These are phyloP conservation scores for Diplodia scrobiculata DNA, from an alignment of 2,329 filamentous ascomycete genomes.

Conservation along the genomic window DNA sequence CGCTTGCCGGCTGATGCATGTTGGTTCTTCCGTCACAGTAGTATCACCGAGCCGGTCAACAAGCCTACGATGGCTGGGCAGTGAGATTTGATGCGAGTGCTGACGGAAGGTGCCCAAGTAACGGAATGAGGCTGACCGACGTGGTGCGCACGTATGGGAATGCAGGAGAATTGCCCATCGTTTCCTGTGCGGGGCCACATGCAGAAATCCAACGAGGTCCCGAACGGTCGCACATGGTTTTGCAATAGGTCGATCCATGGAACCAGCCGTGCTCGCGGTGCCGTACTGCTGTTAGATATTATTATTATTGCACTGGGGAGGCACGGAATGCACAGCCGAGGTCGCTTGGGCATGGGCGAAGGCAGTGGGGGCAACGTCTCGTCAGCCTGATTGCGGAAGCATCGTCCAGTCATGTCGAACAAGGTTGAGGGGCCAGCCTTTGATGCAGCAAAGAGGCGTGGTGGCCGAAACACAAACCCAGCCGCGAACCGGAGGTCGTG, in stretches of 20 bases:
- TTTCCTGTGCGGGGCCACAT: conserved; percentile 18
- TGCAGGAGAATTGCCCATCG: conserved; percentile 26
- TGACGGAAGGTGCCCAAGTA: conserved; percentile 25
- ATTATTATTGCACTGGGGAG: conserved; percentile 14
- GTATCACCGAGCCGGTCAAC: conserved; percentile 17
- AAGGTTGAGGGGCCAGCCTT: conserved; percentile 13
- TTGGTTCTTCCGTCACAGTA: neutral
- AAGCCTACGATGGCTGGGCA: neutral
- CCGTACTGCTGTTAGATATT: conserved; percentile 11
- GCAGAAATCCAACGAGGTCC: conserved; percentile 16
- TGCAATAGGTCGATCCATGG: conserved; percentile 20
- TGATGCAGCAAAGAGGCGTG: conserved; percentile 24
- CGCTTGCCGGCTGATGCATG: conserved; percentile 16
- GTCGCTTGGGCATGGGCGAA: conserved; percentile 1
- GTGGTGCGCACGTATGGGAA: conserved; percentile 22
- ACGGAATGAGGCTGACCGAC: conserved; percentile 24
- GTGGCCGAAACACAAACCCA: conserved; percentile 27
- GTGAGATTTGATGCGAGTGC: conserved; percentile 23
- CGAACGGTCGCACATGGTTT: conserved; percentile 21
- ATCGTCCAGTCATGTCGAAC: conserved; percentile 13
- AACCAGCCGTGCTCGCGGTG: conserved; percentile 5
- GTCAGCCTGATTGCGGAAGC: conserved; percentile 26
- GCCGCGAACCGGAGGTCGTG: conserved; percentile 24
- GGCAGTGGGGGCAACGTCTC: conserved; percentile 6
- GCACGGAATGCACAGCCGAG: conserved; percentile 21